Evolutionary conservation across 2,329 filamentous ascomycete genomes (phyloP), one percentile per base, ranked within the genome.

Genomic region (Aureobasidium sp.): DNA sequence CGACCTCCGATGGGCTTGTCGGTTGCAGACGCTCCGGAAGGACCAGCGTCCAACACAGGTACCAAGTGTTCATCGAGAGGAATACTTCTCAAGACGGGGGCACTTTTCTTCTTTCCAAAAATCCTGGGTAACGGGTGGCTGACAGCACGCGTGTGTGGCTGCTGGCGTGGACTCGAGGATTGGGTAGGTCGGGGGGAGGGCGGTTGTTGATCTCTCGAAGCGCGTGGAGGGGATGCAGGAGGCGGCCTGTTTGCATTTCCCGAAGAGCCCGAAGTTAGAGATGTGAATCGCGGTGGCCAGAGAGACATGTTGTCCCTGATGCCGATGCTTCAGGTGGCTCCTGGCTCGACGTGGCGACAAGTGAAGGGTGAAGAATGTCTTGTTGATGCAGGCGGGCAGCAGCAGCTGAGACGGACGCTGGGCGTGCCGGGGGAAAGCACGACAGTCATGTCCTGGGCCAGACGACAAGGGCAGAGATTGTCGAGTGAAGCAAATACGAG

Each of bases 81-180:
- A 3, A 39, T 37, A 12, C 39, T 27, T 19, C 56, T 44, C 58
- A 65, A 53, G 50, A 63, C 48, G 68, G 62, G 49, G 66, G 84
- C 75, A 61, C 74, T 73, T 67, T 76, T 79, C 69, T 77, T 81
- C 49, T 72, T 85, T 65, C 82, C 80, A 70, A 92, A 90, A 35
- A 91, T 75, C 19, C 85, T 86, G 8, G 89, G 87, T 66, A 93
- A 88, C 12, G 90, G 89, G 69, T 93, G 87, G 79, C 90, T 94
- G 77, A 37, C 58, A 8, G 58, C 58, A 14, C 58, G 58, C 29
- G 39, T 61, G 48, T 53, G 58, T 47, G 58, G 27, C 27, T 61
- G 47, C 29, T 61, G 58, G 12, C 58, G 47, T 5, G 58, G 49
- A 49, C 58, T 60, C 45, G 45, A 60, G 2, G 57, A 50, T 24